Base-by-base conservation (phyloP, 2,329 filamentous ascomycete species). In the Mycosphaerella sp. region DNA sequence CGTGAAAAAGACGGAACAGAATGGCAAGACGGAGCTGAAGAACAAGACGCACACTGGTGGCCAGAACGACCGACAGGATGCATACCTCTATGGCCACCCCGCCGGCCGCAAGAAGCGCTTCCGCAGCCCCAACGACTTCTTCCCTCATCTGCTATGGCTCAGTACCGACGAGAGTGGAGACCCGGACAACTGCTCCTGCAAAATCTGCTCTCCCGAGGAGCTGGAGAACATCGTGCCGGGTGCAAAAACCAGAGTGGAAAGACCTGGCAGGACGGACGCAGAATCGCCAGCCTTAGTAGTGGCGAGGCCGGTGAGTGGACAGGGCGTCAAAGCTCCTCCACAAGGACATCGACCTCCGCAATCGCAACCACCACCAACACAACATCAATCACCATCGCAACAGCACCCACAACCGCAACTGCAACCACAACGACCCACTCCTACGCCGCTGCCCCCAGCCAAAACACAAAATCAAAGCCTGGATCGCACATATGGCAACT, bases 61-160 rank as follows among this genome's bases (percentile, higher is more conserved):
- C 34, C 74, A 73, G 9, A 77, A 76, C 57, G 78, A 80, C 62
- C 70, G 80, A 51, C 78, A 80, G 60, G 80, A 83, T 63, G 78
- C 78, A 32, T 83, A 82, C 59, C 72, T 83, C 5, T 83, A 82
- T 64, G 80, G 80, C 17, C 79, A 83, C 62, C 80, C 80, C 2
- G 69, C 74, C 44, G 80, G 80, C 12, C 72, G 76, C 14, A 78
- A 75, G 65, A 82, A 81, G 67, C 74, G 79, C 46, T 83, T 77
- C 64, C 69, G 80, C 51, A 82, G 79, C 62, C 79, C 80, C 0
- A 74, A 74, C 48, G 80, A 83, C 58, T 83, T 83, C 70, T 80
- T 81, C 57, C 79, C 78, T 2, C 80, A 83, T 64, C 67, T 83
- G 2, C 66, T 81, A 1, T 81, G 80, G 78, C 74, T 83, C 1